Base-by-base conservation (phyloP, 78 protist genomes). In the Dictyostelium brefeldianum region DNA sequence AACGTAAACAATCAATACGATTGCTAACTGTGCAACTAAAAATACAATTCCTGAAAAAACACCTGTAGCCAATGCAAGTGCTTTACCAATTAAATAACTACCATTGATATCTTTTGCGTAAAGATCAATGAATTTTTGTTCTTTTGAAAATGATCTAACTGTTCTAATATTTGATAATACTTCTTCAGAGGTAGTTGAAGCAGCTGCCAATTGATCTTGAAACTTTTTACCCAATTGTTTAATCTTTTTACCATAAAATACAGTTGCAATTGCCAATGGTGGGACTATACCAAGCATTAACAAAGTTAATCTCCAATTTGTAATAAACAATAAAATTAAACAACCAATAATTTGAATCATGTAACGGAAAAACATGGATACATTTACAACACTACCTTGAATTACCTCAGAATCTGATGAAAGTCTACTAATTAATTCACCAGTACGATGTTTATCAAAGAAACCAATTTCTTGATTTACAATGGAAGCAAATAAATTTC, bases 381-480 rank as follows among this genome's bases (percentile, higher is more conserved):
- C 54, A 69, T 80, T 97, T 47, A 79, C 54, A 41, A 74, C 94
- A 15, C 78, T 65, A 10, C 78, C 74, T 80, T 95, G 96, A 20
- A 98, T 14, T 12, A 91, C 97, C 27, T 95, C 73, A 9, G 96
- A 80, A 75, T 98, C 99, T 12, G 78, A 22, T 9, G 97, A 73
- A 57, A 98, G 73, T 15, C 99, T 94, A 56, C 87, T 85, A 41
- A 94, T 51, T 20, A 98, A 80, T 80, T 98, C 99, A 11, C 99
- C 98, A 18, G 97, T 96, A 78, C 96, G 85, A 43, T 57, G 53
- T 47, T 70, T 65, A 95, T 98, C 99, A 77, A 98, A 98, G 96
- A 98, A 98, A 9, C 92, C 89, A 11, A 97, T 78, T 12, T 97
- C 98, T 84, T 98, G 98, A 0, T n/a, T 36, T 17, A 97, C 48